Percentiles rank a stretch among this genome's conserved stretches.
Conservation (phyloP, 2,329 filamentous ascomycete species). For the Diaporthe vexans region DNA sequence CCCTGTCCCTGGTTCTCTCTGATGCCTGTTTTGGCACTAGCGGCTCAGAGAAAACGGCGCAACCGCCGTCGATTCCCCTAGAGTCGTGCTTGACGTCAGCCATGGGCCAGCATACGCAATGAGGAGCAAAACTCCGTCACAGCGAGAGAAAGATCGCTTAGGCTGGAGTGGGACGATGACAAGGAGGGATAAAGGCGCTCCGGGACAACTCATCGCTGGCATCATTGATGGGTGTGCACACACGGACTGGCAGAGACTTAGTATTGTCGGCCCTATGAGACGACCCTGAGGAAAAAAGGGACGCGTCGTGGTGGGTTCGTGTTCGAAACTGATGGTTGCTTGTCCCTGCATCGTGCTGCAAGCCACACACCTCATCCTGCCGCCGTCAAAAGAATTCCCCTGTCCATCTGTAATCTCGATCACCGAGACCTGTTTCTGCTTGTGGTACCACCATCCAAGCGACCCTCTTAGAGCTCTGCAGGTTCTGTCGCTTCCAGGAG, state of each 20-base stretch:
- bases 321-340: constrained; percentile 3
- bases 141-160: neutral
- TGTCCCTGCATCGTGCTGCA: constrained; percentile 32
- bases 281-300: neutral
- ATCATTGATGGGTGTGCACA: neutral
- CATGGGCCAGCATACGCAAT: constrained; percentile 24
- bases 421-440: constrained; percentile 20
- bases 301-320: constrained; percentile 28
- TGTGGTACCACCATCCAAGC: neutral
- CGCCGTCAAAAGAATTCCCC: constrained; percentile 26
- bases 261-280: neutral
- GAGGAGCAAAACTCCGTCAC: neutral
- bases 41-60: constrained; percentile 3
- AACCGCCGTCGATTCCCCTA: constrained; percentile 30
- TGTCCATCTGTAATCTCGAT: constrained; percentile 24
- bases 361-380: constrained; percentile 32
- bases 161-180: neutral
- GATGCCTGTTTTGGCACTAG: neutral
- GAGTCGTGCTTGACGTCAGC: constrained; percentile 35
- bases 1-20: neutral
- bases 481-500: neutral
- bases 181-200: neutral
- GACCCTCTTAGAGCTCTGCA: neutral
- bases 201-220: constrained; percentile 15
- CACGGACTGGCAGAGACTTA: neutral